Percentiles rank a stretch among this genome's conserved stretches.
Conservation (phyloP, 148 eudicot genomes). For the Cornus suecica region DNA sequence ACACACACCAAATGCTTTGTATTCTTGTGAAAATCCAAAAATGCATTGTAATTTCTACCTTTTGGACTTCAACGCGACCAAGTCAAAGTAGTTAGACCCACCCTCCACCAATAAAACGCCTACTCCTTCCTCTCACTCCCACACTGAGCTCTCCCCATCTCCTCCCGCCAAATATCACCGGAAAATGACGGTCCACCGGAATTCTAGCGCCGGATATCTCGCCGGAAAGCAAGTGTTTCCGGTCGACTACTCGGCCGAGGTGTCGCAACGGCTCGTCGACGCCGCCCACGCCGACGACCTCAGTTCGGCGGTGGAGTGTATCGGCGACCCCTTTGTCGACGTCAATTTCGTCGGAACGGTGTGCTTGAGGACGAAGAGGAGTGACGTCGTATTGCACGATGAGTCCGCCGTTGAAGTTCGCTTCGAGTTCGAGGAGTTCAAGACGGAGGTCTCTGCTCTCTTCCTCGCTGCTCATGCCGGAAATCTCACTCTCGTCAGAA, state of each 20-base stretch:
- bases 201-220: conserved; percentile 19
- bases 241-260: conserved; percentile 33
- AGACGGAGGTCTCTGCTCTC: conserved; percentile 60
- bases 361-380: conserved; percentile 34
- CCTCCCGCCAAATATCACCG: neutral
- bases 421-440: conserved; percentile 61
- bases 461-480: conserved; percentile 71
- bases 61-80: too few relatives aligned
- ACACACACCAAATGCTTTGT: too few relatives aligned
- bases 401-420: conserved; percentile 46
- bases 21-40: too few relatives aligned
- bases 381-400: conserved; percentile 50
- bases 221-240: conserved; percentile 46
- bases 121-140: neutral
- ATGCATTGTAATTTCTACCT: too few relatives aligned
- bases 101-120: neutral
- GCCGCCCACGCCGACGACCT: conserved; percentile 43
- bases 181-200: conserved; percentile 14
- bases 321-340: conserved; percentile 49
- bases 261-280: conserved; percentile 49
- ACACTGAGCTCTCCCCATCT: neutral
- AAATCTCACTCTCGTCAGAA: conserved; percentile 41
- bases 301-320: conserved; percentile 35
- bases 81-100: too few relatives aligned
- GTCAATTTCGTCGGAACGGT: conserved; percentile 61